These are phyloP conservation scores for Kitagawia praeruptora DNA, from an alignment of 129 eudicot genomes.

Conservation along the genomic window DNA sequence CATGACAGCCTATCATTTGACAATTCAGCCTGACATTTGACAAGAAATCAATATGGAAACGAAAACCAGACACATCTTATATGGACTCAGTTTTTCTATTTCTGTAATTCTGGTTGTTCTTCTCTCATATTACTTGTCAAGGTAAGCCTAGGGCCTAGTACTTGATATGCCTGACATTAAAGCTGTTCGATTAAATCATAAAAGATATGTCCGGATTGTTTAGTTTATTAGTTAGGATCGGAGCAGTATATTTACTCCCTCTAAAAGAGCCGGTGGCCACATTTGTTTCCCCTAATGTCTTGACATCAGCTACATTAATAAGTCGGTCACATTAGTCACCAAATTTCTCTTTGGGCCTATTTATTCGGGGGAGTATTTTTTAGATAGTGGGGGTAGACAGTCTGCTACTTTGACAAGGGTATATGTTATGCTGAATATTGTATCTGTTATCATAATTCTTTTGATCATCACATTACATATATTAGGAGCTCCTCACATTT, in stretches of 20 bases:
- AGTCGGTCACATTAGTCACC: background rate
- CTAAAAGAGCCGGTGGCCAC: background rate
- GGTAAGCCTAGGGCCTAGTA: background rate
- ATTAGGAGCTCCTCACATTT: background rate
- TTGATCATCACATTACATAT: background rate
- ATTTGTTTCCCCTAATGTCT: background rate
- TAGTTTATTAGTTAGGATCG: background rate
- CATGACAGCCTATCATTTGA: too few relatives aligned
- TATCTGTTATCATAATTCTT: background rate
- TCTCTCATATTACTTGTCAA: background rate
- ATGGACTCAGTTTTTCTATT: background rate
- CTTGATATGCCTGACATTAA: background rate
- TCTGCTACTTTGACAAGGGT: conserved; percentile 3
- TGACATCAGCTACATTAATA: background rate
- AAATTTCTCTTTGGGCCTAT: background rate
- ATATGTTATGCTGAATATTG: background rate
- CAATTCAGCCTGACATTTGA: too few relatives aligned
- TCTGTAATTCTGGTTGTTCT: background rate
- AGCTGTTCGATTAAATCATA: background rate
- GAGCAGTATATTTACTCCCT: background rate
- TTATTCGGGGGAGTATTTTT: background rate
- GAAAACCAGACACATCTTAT: background rate
- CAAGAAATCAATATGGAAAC: too few relatives aligned
- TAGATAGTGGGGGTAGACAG: background rate
- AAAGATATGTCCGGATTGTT: background rate